A percentile compares a stretch with the other conserved stretches of the same genome.
These are phyloP conservation scores for Xylaria polymorpha DNA, from an alignment of 2,329 filamentous ascomycete species.

Conservation along the genomic window DNA sequence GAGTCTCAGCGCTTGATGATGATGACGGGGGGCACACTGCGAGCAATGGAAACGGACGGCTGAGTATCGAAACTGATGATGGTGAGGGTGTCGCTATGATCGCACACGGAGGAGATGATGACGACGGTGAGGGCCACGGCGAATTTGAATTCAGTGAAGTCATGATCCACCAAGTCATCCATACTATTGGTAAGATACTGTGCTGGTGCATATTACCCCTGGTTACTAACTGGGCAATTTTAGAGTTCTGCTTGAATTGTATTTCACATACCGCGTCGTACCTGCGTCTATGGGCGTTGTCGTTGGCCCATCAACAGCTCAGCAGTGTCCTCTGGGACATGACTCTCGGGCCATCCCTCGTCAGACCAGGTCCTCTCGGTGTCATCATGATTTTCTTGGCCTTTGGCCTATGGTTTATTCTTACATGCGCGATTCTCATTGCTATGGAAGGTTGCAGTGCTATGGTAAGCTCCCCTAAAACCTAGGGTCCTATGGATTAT, in stretches of 20 bases:
- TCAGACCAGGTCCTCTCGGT: conserved; percentile 72
- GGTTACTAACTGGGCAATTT: conserved; percentile 13
- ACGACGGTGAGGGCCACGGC: conserved; percentile 83
- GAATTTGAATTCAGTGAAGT: conserved; percentile 97
- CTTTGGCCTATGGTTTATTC: conserved; percentile 90
- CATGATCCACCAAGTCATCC: conserved; percentile 99
- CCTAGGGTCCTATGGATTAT: not conserved
- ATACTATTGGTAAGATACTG: conserved; percentile 84
- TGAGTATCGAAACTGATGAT: conserved; percentile 74
- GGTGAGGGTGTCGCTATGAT: conserved; percentile 67
- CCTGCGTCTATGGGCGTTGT: conserved; percentile 96
- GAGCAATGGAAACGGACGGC: conserved; percentile 70
- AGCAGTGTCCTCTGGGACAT: conserved; percentile 96
- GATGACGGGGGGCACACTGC: conserved; percentile 75
- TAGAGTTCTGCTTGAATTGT: conserved; percentile 98
- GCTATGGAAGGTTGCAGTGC: conserved; percentile 86
- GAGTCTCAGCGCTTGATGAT: conserved; percentile 89
- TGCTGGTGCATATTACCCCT: not conserved
- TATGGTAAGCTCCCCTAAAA: conserved; percentile 61
- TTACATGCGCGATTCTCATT: conserved; percentile 80
- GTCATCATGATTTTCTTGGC: conserved; percentile 83
- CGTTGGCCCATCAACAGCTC: conserved; percentile 96
- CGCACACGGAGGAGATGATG: conserved; percentile 69
- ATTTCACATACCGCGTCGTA: conserved; percentile 99
- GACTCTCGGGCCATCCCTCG: conserved; percentile 85